A percentile compares a stretch with the other conserved stretches of the same genome.
Conservation (phyloP, 2,329 filamentous ascomycete genomes). For the Hypoxylon sp. region DNA sequence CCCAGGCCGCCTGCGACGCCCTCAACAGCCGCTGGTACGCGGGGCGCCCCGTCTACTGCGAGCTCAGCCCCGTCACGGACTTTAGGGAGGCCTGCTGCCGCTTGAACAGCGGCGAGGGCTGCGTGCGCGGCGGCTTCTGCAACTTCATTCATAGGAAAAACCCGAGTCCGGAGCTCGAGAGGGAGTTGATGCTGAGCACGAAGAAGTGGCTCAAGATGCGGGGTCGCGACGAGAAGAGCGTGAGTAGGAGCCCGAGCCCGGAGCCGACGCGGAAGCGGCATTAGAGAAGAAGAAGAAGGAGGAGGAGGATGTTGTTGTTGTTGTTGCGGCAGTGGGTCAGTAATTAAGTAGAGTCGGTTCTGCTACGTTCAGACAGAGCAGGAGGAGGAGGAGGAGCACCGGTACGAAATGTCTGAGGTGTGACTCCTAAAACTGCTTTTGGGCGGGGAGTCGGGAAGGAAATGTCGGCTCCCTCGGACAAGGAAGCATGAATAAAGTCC, state of each 20-base stretch:
- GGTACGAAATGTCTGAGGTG: not conserved
- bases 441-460: not conserved
- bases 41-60: slow-evolving; percentile 96
- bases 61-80: slow-evolving; percentile 95
- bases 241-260: slow-evolving; percentile 85
- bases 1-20: slow-evolving; percentile 92
- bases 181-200: slow-evolving; percentile 87
- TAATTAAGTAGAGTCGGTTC: not conserved
- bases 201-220: slow-evolving; percentile 96
- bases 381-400: not conserved
- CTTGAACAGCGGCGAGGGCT: slow-evolving; percentile 94
- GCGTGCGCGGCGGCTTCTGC: slow-evolving; percentile 96
- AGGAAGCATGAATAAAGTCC: too few relatives aligned
- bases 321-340: not conserved
- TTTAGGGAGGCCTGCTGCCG: slow-evolving; percentile 98
- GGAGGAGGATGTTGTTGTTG: not conserved
- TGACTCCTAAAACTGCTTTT: not conserved
- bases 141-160: slow-evolving; percentile 99
- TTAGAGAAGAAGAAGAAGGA: too few relatives aligned
- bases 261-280: slow-evolving; percentile 83
- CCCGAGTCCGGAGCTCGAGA: slow-evolving; percentile 87
- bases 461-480: not conserved
- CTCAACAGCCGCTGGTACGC: slow-evolving; percentile 98
- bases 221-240: slow-evolving; percentile 86
- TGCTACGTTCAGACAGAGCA: not conserved